These are phyloP conservation scores for Dactylonectria estremocensis DNA, from an alignment of 2,329 filamentous ascomycete species.

Conservation along the genomic window DNA sequence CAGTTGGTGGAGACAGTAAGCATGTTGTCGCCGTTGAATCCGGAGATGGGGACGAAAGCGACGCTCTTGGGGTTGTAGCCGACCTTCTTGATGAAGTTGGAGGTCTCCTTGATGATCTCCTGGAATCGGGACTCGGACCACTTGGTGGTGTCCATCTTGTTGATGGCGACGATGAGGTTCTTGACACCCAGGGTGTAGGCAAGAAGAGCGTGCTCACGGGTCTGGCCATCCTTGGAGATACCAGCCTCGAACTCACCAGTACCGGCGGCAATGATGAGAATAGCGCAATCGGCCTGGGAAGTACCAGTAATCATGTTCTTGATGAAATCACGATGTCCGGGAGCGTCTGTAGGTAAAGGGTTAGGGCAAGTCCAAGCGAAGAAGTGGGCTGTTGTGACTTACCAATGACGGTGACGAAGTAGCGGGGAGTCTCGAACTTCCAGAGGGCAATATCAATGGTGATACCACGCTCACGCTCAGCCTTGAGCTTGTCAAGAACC, in stretches of 20 bases:
- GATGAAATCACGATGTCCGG: slow-evolving; percentile 99
- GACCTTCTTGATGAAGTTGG: slow-evolving; percentile 99
- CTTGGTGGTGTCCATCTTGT: slow-evolving; percentile 99
- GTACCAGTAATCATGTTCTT: slow-evolving; percentile 99
- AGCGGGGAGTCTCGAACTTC: slow-evolving; percentile 99
- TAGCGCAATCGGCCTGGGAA: slow-evolving; percentile 99
- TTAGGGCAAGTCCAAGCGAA: slow-evolving; percentile 19
- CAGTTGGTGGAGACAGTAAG: slow-evolving; percentile 89
- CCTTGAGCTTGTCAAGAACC: slow-evolving; percentile 99
- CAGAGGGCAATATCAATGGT: slow-evolving; percentile 99
- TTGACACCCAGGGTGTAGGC: slow-evolving; percentile 99
- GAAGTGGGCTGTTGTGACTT: slow-evolving; percentile 56
- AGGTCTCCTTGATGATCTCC: slow-evolving; percentile 99
- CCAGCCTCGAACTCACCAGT: slow-evolving; percentile 99
- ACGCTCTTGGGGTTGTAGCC: slow-evolving; percentile 99
- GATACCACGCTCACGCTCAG: slow-evolving; percentile 99
- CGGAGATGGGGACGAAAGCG: slow-evolving; percentile 99
- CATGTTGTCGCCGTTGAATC: slow-evolving; percentile 99
- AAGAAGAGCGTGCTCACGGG: slow-evolving; percentile 99
- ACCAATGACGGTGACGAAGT: slow-evolving; percentile 98
- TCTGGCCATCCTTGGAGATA: slow-evolving; percentile 99
- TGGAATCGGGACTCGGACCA: slow-evolving; percentile 97
- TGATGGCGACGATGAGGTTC: slow-evolving; percentile 99
- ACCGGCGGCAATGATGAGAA: slow-evolving; percentile 99
- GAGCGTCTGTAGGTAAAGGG: slow-evolving; percentile 80